A percentile compares a stretch with the other conserved stretches of the same genome.
phyloP scores from a whole-genome alignment of 208 protist genomes.

The Willaertia magna region DNA sequence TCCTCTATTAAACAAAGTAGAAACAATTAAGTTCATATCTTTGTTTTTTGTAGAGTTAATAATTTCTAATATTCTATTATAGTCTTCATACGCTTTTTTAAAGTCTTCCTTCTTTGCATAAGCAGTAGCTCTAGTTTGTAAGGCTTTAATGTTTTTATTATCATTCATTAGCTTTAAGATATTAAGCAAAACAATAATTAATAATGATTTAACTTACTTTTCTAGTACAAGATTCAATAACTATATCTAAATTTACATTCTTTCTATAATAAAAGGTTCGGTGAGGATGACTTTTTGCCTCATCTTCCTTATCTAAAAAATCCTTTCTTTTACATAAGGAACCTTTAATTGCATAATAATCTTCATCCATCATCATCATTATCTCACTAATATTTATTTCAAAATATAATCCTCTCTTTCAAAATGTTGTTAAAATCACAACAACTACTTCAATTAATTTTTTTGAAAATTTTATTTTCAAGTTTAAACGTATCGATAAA shows the following conservation, averaged over 20 bases:
- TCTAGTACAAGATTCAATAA: slow-evolving; percentile 18
- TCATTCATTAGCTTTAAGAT: slow-evolving; percentile 1
- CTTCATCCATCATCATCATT: too few relatives aligned
- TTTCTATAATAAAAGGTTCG: slow-evolving; percentile 23
- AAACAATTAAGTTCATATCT: neutral
- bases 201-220: neutral
- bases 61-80: slow-evolving; percentile 29
- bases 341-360: neutral
- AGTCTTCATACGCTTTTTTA: slow-evolving; percentile 33
- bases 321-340: slow-evolving; percentile 9
- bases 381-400: too few relatives aligned
- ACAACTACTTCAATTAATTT: too few relatives aligned
- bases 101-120: slow-evolving; percentile 31
- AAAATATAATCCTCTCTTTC: too few relatives aligned
- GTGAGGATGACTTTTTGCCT: neutral
- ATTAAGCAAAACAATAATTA: neutral
- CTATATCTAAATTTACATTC: slow-evolving; percentile 18
- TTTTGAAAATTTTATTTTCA: too few relatives aligned
- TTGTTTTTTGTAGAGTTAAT: too few relatives aligned
- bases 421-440: too few relatives aligned
- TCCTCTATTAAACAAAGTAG: slow-evolving; percentile 9
- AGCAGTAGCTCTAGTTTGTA: slow-evolving; percentile 14
- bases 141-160: slow-evolving; percentile 16
- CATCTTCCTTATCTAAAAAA: slow-evolving; percentile 16
- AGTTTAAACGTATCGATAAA: too few relatives aligned